Conservation (phyloP, 768 basidiomycete genomes). For the Hypholoma fasciculare region DNA sequence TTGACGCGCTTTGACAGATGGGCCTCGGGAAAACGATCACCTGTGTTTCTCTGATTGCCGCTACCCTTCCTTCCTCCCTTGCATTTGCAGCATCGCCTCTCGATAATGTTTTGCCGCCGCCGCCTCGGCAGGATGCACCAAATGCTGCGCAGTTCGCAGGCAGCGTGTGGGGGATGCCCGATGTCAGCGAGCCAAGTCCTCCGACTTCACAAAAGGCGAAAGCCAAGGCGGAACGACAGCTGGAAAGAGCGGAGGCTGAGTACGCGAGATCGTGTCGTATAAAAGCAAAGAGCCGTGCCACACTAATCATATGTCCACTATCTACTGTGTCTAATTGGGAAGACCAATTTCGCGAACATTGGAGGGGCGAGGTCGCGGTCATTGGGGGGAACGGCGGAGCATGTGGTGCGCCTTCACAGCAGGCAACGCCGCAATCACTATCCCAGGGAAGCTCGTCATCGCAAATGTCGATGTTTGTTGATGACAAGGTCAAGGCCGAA, state of each 20-base stretch:
- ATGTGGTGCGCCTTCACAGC: slow-evolving; percentile 28
- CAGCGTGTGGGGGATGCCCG: slow-evolving; percentile 86
- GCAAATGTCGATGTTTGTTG: slow-evolving; percentile 25
- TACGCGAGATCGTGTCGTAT: slow-evolving; percentile 72
- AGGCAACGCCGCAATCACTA: slow-evolving; percentile 27
- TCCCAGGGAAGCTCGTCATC: slow-evolving; percentile 35
- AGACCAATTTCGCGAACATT: slow-evolving; percentile 97
- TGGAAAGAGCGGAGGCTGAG: slow-evolving; percentile 72
- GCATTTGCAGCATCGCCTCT: slow-evolving; percentile 63
- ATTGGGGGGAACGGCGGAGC: slow-evolving; percentile 70
- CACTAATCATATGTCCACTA: slow-evolving; percentile 94
- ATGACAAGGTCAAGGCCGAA: slow-evolving; percentile 28
- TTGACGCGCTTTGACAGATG: slow-evolving; percentile 59
- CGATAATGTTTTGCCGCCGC: slow-evolving; percentile 39
- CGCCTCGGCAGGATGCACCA: slow-evolving; percentile 27
- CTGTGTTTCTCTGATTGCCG: slow-evolving; percentile 89
- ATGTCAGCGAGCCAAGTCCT: slow-evolving; percentile 26
- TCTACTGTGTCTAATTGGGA: slow-evolving; percentile 99
- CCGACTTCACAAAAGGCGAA: slow-evolving; percentile 51
- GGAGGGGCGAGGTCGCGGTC: slow-evolving; percentile 85
- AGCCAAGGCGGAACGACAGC: slow-evolving; percentile 62
- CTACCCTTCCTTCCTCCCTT: slow-evolving; percentile 72
- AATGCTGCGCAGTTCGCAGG: slow-evolving; percentile 69
- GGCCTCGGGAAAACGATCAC: slow-evolving; percentile 97
- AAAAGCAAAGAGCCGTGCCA: slow-evolving; percentile 83